Conservation (phyloP, 2,329 filamentous ascomycete genomes). For the Pseudocercospora musae region DNA sequence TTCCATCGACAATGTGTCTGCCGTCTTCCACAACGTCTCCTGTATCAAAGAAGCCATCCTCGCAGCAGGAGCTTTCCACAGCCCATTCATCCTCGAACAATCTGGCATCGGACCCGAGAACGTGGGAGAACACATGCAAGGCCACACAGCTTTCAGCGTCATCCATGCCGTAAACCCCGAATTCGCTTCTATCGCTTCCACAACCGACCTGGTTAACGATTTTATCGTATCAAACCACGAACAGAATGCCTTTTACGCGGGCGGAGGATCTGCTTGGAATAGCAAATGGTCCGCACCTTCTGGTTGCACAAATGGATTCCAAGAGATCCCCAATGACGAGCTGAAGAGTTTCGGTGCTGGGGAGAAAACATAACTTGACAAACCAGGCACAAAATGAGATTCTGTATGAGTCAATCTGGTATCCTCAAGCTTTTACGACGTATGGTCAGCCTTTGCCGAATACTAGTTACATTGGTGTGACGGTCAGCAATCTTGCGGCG, state of each 20-base stretch:
- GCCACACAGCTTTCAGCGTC: constrained; percentile 50
- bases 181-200: constrained; percentile 12
- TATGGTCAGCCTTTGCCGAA: constrained; percentile 10
- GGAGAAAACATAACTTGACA: constrained; percentile 5
- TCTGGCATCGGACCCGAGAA: constrained; percentile 62
- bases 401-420: constrained; percentile 18
- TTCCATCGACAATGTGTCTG: constrained; percentile 18
- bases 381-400: constrained; percentile 21
- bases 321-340: constrained; percentile 15
- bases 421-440: constrained; percentile 11
- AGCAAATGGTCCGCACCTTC: constrained; percentile 21
- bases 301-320: constrained; percentile 20
- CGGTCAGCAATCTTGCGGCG: constrained; percentile 9
- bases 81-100: constrained; percentile 63
- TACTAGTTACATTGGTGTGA: constrained; percentile 11
- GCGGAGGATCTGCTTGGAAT: constrained; percentile 8
- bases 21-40: constrained; percentile 20
- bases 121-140: constrained; percentile 62
- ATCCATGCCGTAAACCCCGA: constrained; percentile 27
- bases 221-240: constrained; percentile 9
- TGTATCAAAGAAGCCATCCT: constrained; percentile 45
- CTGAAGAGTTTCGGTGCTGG: constrained; percentile 13
- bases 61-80: constrained; percentile 57
- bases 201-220: constrained; percentile 18
- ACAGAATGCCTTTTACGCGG: constrained; percentile 15